Conservation (phyloP, 1,139 yeast species). For the Blastobotrys ciferrii region DNA sequence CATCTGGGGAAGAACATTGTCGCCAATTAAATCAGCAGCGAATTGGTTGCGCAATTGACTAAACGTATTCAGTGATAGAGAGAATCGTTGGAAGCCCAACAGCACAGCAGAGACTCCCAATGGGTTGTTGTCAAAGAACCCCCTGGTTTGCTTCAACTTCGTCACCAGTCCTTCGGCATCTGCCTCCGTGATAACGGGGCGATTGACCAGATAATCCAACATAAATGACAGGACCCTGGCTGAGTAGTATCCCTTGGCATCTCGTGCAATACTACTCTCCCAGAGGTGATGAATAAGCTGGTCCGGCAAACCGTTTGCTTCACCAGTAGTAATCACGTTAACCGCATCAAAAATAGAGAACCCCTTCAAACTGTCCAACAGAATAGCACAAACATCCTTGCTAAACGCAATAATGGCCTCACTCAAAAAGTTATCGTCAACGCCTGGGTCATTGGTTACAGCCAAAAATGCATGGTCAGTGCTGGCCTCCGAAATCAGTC, state of each 20-base stretch:
- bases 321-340: slow-evolving; percentile 10
- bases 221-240: slow-evolving; percentile 20
- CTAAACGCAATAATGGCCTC: slow-evolving; percentile 20
- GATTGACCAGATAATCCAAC: slow-evolving; percentile 17
- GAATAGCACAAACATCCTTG: slow-evolving; percentile 16
- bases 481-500: slow-evolving; percentile 17
- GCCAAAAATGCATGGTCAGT: slow-evolving; percentile 21
- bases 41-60: slow-evolving; percentile 58
- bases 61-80: slow-evolving; percentile 15
- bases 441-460: slow-evolving; percentile 16
- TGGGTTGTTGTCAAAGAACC: slow-evolving; percentile 9
- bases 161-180: slow-evolving; percentile 18
- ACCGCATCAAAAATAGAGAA: slow-evolving; percentile 17
- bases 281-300: slow-evolving; percentile 16
- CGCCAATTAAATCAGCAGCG: slow-evolving; percentile 66
- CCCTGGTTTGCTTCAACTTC: slow-evolving; percentile 11
- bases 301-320: slow-evolving; percentile 8
- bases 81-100: slow-evolving; percentile 20
- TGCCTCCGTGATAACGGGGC: slow-evolving; percentile 13
- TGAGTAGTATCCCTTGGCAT: slow-evolving; percentile 20
- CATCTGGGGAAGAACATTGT: slow-evolving; percentile 26
- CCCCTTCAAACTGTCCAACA: slow-evolving; percentile 14
- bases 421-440: slow-evolving; percentile 17
- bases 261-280: slow-evolving; percentile 14
- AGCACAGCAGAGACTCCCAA: slow-evolving; percentile 22